Percentiles rank a stretch among this genome's conserved stretches.
These are phyloP conservation scores for Penicillium cinerascens DNA, from an alignment of 495 filamentous ascomycete species.

Conservation along the genomic window DNA sequence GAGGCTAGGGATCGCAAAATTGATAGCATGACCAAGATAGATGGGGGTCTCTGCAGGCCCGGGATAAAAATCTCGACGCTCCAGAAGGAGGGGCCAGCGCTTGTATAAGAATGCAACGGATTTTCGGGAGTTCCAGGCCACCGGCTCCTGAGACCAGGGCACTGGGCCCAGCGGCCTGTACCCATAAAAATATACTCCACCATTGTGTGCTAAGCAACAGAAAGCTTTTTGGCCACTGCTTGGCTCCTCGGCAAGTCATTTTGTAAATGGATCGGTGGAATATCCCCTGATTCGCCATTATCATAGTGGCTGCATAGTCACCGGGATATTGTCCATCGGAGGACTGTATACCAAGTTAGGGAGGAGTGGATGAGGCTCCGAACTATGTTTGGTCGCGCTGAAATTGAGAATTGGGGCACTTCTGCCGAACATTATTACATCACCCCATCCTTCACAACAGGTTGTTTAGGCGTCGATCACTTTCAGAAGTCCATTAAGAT, in stretches of 20 bases:
- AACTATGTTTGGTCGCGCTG: neutral
- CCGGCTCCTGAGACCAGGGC: neutral
- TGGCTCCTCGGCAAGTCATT: neutral
- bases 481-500: too few relatives aligned
- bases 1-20: conserved; percentile 15
- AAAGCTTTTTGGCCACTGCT: neutral
- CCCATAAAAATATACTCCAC: neutral
- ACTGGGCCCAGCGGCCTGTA: neutral
- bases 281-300: conserved; percentile 8
- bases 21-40: conserved; percentile 11
- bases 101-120: conserved; percentile 2
- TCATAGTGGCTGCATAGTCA: conserved; percentile 3
- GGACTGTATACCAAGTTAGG: conserved; percentile 3
- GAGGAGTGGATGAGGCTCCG: neutral
- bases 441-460: too few relatives aligned
- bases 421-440: neutral
- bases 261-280: neutral
- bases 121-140: neutral
- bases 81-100: neutral
- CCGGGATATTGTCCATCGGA: neutral
- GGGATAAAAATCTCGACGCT: neutral
- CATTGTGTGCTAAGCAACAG: neutral
- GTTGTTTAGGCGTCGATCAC: too few relatives aligned
- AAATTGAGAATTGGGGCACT: neutral
- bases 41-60: neutral